A percentile compares a stretch with the other conserved stretches of the same genome.
phyloP scores from a whole-genome alignment of 2,329 filamentous ascomycete genomes.

The Chrysoporthe puriensis region DNA sequence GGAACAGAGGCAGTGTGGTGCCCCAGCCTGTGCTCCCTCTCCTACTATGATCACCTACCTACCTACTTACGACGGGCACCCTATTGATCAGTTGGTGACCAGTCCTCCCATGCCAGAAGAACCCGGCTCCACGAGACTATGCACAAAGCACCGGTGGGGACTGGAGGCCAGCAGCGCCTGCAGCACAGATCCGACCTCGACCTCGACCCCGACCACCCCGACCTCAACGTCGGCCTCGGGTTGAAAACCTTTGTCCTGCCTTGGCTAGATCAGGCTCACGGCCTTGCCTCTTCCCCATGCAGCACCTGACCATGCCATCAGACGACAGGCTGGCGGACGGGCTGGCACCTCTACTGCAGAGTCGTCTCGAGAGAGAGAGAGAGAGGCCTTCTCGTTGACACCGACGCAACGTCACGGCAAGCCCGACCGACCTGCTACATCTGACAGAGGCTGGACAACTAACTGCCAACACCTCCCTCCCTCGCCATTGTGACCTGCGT shows the following conservation, averaged over 20 bases:
- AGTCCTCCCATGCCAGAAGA: slow-evolving; percentile 10
- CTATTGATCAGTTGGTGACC: not conserved
- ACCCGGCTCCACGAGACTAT: slow-evolving; percentile 13
- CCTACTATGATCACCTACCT: not conserved
- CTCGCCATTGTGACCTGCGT: not conserved
- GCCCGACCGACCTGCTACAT: not conserved
- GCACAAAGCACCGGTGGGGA: slow-evolving; percentile 14
- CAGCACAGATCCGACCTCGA: not conserved
- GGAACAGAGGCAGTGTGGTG: not conserved
- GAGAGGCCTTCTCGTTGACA: not conserved
- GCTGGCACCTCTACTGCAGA: not conserved
- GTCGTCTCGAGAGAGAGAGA: slow-evolving; percentile 7
- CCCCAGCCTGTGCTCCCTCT: not conserved
- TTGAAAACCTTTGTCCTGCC: not conserved
- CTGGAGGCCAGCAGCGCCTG: slow-evolving; percentile 15
- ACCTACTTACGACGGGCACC: not conserved
- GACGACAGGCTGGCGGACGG: slow-evolving; percentile 8
- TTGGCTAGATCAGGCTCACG: slow-evolving; percentile 11
- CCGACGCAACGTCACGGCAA: slow-evolving; percentile 15
- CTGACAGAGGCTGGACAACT: not conserved
- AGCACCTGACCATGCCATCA: slow-evolving; percentile 15
- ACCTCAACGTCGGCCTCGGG: too few species aligned
- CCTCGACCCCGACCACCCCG: not conserved
- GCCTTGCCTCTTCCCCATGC: slow-evolving; percentile 15
- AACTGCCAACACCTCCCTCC: not conserved